Base-by-base conservation (phyloP, 805 yeast species). In the Tetrapisispora namnaoensis region DNA sequence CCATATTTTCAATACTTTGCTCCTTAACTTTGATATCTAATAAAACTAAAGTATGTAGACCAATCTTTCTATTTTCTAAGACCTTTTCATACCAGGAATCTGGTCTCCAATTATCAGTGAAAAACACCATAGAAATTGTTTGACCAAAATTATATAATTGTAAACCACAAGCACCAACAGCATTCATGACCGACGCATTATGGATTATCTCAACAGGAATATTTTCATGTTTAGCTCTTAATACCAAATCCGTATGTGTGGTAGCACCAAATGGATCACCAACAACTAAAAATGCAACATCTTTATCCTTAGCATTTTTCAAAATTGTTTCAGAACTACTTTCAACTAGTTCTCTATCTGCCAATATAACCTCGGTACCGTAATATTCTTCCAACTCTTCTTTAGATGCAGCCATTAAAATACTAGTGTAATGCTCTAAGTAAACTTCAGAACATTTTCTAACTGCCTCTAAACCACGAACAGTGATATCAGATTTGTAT, bases 221-320 rank as follows among this genome's bases (percentile, higher is more conserved):
- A 2, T 79, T 79, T 51, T 82, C 73, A 66, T 86, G 96, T 57
- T 95, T 78, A 41, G 99, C 98, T 61, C 99, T 75, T 51, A 91
- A 77, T 39, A 90, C 87, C 53, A 91, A 74, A 70, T 93, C 99
- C 0, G 97, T 88, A 69, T 91, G 99, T 0, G 99, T 91, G 4
- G 99, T 91, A 32, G 99, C 99, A 34, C 99, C 99, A 62, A 88
- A 91, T 34, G 91, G 95, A 66, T 91, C 99, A 35, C 99, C 99
- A 27, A 91, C 99, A 20, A 93, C 99, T 54, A 93, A 73, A 57
- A 91, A 89, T 0, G 97, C 98, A 63, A 91, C 76, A 63, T 93
- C 96, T 48, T 84, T 91, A 21, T 68, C 73, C 32, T 84, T 78
- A 1, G 95, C 96, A 51, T 79, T 81, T 20, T 72, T 83, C 53